A percentile compares a stretch with the other conserved stretches of the same genome.
These are phyloP conservation scores for Penicillium bialowiezense DNA, from an alignment of 495 filamentous ascomycete genomes.

Conservation along the genomic window DNA sequence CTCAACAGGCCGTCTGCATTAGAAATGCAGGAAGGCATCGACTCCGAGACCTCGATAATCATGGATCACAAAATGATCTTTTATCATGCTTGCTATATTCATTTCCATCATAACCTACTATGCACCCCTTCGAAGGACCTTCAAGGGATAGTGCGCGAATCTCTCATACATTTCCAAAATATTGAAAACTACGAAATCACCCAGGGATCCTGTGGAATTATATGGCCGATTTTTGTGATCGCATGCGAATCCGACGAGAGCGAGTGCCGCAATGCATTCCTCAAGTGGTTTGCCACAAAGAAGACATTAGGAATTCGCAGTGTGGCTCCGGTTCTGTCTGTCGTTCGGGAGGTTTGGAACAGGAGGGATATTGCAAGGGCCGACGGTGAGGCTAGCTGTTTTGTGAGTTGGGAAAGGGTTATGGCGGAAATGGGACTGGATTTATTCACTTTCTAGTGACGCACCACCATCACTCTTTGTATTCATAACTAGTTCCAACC, in stretches of 20 bases:
- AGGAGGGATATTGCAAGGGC: background rate
- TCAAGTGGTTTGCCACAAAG: background rate
- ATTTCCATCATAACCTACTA: background rate
- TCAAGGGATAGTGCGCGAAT: background rate
- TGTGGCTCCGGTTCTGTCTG: background rate
- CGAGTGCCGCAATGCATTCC: background rate
- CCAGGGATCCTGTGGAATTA: background rate
- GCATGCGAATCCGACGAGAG: background rate
- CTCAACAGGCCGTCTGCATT: background rate
- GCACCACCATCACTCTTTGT: no score
- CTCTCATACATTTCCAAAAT: background rate
- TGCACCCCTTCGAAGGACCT: background rate
- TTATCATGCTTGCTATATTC: background rate
- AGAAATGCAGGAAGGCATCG: background rate
- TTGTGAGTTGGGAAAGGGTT: background rate
- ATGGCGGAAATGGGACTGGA: background rate
- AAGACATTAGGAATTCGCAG: background rate
- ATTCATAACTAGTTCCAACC: no score
- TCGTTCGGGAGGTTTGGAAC: background rate
- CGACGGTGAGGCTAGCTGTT: background rate
- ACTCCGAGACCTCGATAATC: background rate
- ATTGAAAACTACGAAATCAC: background rate
- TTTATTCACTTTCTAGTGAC: slow-evolving; percentile 5
- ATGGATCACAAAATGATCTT: background rate
- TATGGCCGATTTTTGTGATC: background rate